A percentile compares a stretch with the other conserved stretches of the same genome.
phyloP scores from a whole-genome alignment of 2,329 filamentous ascomycete species.

The Alternaria gaisen region DNA sequence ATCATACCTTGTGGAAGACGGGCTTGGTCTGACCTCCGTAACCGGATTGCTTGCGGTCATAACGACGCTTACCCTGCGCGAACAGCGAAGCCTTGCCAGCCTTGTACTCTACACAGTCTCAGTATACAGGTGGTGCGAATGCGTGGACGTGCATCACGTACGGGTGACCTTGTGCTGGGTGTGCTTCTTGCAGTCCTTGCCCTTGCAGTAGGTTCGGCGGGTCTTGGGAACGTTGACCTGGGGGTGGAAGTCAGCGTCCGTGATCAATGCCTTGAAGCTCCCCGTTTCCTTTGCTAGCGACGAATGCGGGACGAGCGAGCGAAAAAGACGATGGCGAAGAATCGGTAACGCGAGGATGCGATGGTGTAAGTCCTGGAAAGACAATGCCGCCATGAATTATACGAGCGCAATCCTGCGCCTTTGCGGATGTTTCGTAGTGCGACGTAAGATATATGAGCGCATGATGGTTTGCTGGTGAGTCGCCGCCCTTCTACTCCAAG shows the following conservation, averaged over 20 bases:
- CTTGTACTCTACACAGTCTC: slow-evolving; percentile 75
- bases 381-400: background rate
- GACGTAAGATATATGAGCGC: background rate
- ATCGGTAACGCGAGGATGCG: background rate
- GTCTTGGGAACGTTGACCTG: slow-evolving; percentile 99
- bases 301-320: slow-evolving; percentile 18
- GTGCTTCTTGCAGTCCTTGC: slow-evolving; percentile 80
- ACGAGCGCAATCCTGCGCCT: background rate
- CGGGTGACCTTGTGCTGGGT: slow-evolving; percentile 50
- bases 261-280: background rate
- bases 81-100: slow-evolving; percentile 94
- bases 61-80: slow-evolving; percentile 99
- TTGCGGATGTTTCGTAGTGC: background rate
- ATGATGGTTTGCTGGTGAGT: background rate
- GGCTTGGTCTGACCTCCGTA: slow-evolving; percentile 99
- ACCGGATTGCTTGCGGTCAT: slow-evolving; percentile 89
- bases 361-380: background rate
- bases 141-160: slow-evolving; percentile 30
- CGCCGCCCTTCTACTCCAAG: background rate
- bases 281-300: background rate
- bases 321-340: background rate
- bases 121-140: slow-evolving; percentile 28
- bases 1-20: slow-evolving; percentile 84
- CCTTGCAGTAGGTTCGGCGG: slow-evolving; percentile 97
- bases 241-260: slow-evolving; percentile 27